Percentiles rank a stretch among this genome's conserved stretches.
Conservation (phyloP, 331 rosid genomes). For the Cydonia oblonga region DNA sequence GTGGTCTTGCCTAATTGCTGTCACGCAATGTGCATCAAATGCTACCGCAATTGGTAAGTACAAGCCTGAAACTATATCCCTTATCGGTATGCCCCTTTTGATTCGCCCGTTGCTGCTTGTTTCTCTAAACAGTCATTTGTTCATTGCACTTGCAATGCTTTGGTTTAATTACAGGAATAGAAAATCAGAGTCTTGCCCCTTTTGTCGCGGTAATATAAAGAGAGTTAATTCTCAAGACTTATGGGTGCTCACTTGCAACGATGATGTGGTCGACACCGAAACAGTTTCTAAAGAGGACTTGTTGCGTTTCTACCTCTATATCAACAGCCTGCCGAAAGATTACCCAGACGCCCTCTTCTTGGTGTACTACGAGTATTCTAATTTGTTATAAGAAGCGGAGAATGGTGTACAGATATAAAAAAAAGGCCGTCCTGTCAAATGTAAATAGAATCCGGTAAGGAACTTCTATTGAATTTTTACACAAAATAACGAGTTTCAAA, state of each 20-base stretch:
- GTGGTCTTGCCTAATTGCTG: slow-evolving; percentile 94
- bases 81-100: not conserved
- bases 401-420: slow-evolving; percentile 41
- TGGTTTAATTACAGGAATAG: slow-evolving; percentile 44
- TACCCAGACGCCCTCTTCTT: slow-evolving; percentile 83
- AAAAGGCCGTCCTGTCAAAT: slow-evolving; percentile 31
- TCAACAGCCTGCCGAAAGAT: slow-evolving; percentile 82
- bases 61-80: not conserved
- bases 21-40: slow-evolving; percentile 92
- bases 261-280: slow-evolving; percentile 83
- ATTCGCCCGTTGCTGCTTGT: not conserved
- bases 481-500: slow-evolving; percentile 2
- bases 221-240: slow-evolving; percentile 90
- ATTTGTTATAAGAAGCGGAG: slow-evolving; percentile 34
- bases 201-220: slow-evolving; percentile 87
- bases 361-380: slow-evolving; percentile 68
- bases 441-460: slow-evolving; percentile 64
- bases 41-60: slow-evolving; percentile 90
- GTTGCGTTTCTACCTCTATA: slow-evolving; percentile 69
- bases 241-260: slow-evolving; percentile 84
- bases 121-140: not conserved
- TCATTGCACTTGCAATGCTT: not conserved
- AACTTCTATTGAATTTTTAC: slow-evolving; percentile 13
- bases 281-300: slow-evolving; percentile 74
- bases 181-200: slow-evolving; percentile 82